Evolutionary conservation across 202 grass and related monocot species (phyloP).

Genomic region (Dendrocalamus latiflorus): DNA sequence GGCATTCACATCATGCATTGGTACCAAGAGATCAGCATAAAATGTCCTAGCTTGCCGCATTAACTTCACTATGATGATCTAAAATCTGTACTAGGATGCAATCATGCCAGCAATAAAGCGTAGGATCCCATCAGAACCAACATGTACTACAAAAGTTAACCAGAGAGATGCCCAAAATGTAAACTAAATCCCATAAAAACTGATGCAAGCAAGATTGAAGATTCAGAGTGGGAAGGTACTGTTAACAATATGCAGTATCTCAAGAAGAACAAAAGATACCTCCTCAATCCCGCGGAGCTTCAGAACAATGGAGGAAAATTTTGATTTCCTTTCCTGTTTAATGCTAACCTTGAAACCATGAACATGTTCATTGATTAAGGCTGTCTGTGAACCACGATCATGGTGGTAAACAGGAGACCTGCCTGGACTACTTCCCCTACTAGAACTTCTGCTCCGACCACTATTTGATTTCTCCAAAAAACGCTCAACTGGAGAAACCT

Average conservation of each 20-base stretch:
- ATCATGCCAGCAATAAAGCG: conserved; percentile 23
- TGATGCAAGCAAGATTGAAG: neutral
- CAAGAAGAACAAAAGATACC: conserved; percentile 38
- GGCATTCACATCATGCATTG: neutral
- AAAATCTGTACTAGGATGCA: neutral
- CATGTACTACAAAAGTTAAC: neutral
- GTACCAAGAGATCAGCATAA: conserved; percentile 21
- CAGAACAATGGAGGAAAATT: conserved; percentile 86
- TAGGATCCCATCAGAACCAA: neutral
- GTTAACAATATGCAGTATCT: neutral
- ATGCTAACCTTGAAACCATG: conserved; percentile 96
- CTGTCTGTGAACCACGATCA: conserved; percentile 55
- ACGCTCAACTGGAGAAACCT: conserved; percentile 85
- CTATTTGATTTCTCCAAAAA: conserved; percentile 91
- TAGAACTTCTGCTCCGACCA: conserved; percentile 87
- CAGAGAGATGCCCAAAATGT: neutral
- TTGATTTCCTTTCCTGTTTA: conserved; percentile 94
- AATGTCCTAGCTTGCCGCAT: conserved; percentile 6
- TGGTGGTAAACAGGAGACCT: conserved; percentile 73
- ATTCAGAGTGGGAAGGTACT: neutral
- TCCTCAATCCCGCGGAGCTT: conserved; percentile 97
- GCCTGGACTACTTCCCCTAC: conserved; percentile 82
- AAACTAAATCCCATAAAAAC: neutral
- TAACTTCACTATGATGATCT: conserved; percentile 10
- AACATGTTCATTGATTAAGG: conserved; percentile 69